A percentile compares a stretch with the other conserved stretches of the same genome.
These are phyloP conservation scores for Parsonsia alboflavescens DNA, from an alignment of 257 asterid species.

Conservation along the genomic window DNA sequence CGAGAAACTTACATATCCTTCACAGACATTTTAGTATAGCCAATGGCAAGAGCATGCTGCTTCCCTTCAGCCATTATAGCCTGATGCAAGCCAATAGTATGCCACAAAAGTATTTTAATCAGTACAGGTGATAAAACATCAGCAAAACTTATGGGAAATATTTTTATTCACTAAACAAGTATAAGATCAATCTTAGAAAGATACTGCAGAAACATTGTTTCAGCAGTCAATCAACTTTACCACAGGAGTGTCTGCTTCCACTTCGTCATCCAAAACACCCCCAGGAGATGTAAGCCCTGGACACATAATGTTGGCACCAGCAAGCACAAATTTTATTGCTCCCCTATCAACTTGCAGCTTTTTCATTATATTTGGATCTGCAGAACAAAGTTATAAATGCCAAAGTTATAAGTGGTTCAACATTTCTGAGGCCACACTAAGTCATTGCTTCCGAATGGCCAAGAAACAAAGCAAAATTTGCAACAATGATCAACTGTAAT, in stretches of 20 bases:
- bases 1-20: slow-evolving; percentile 70
- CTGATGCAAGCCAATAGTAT: slow-evolving; percentile 29
- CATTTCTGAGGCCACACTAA: background rate
- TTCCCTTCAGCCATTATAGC: slow-evolving; percentile 99
- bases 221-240: slow-evolving; percentile 31
- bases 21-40: slow-evolving; percentile 93
- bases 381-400: slow-evolving; percentile 17
- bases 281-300: slow-evolving; percentile 99
- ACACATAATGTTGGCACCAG: slow-evolving; percentile 99
- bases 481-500: background rate
- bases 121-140: background rate
- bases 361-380: slow-evolving; percentile 97
- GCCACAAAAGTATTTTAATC: background rate
- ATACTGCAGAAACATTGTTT: background rate
- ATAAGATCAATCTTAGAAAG: background rate
- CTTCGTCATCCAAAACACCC: slow-evolving; percentile 87
- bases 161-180: no score
- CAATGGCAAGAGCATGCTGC: slow-evolving; percentile 97
- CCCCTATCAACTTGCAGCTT: slow-evolving; percentile 97
- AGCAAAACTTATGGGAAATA: background rate
- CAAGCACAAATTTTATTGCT: slow-evolving; percentile 83
- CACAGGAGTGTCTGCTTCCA: slow-evolving; percentile 84
- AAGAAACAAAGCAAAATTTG: background rate
- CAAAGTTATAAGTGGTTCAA: background rate
- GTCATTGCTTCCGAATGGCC: background rate